phyloP scores from a whole-genome alignment of 352 stramenopile species.

The Globisporangium lucens region DNA sequence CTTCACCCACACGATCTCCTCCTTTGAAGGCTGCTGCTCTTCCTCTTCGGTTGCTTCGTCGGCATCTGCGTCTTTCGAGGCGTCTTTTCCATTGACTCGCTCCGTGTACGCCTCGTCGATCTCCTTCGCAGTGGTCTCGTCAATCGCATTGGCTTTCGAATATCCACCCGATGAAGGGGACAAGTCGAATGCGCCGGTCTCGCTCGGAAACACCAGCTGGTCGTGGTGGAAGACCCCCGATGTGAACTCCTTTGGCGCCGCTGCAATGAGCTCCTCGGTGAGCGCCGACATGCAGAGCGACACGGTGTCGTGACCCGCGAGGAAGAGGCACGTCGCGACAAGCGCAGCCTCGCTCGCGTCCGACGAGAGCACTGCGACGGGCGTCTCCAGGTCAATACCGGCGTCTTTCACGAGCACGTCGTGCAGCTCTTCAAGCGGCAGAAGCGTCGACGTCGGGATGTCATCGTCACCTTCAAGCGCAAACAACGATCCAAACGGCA shows the following conservation, averaged over 20 bases:
- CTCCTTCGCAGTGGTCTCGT: slow-evolving; percentile 19
- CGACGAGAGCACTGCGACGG: slow-evolving; percentile 46
- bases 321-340: slow-evolving; percentile 52
- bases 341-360: slow-evolving; percentile 48
- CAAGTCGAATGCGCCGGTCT: slow-evolving; percentile 57
- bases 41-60: slow-evolving; percentile 19
- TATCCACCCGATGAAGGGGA: slow-evolving; percentile 24
- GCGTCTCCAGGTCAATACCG: slow-evolving; percentile 33
- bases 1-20: slow-evolving; percentile 51
- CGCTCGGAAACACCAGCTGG: slow-evolving; percentile 40
- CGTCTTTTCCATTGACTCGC: slow-evolving; percentile 36
- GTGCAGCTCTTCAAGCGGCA: slow-evolving; percentile 35
- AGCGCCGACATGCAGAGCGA: slow-evolving; percentile 40
- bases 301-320: slow-evolving; percentile 34
- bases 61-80: slow-evolving; percentile 1
- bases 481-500: slow-evolving; percentile 56
- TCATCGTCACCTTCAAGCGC: slow-evolving; percentile 24
- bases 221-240: slow-evolving; percentile 42
- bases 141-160: slow-evolving; percentile 3
- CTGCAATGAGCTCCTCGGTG: slow-evolving; percentile 33
- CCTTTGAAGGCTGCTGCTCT: slow-evolving; percentile 13
- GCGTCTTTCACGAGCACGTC: slow-evolving; percentile 36
- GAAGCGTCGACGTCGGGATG: slow-evolving; percentile 26
- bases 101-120: slow-evolving; percentile 48
- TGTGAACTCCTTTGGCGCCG: slow-evolving; percentile 34